A percentile compares a stretch with the other conserved stretches of the same genome.
phyloP scores from a whole-genome alignment of 139 green algal species.

The Volvox reticuliferus region DNA sequence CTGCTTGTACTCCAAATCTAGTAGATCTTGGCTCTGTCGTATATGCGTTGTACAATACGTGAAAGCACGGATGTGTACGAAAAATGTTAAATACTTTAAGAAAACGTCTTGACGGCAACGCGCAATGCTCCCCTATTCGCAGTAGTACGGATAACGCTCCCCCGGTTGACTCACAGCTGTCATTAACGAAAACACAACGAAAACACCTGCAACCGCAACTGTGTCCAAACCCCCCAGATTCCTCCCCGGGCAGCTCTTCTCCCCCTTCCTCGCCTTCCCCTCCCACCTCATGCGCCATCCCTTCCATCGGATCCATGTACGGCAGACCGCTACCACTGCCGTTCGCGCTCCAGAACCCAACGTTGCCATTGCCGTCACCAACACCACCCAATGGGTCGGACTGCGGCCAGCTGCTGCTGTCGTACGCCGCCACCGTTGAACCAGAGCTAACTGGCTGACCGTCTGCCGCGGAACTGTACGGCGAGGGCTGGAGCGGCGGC shows the following conservation, averaged over 20 bases:
- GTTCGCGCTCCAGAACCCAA: not conserved
- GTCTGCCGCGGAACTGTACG: not conserved
- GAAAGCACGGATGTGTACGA: no score
- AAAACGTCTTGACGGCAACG: no score
- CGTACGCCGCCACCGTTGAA: not conserved
- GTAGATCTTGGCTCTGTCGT: not conserved
- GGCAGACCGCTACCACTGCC: slow-evolving; percentile 4
- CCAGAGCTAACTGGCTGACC: not conserved
- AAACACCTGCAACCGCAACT: no score
- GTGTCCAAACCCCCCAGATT: not conserved
- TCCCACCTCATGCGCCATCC: not conserved
- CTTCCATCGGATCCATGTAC: slow-evolving; percentile 25
- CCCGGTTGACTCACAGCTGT: no score
- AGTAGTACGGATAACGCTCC: no score
- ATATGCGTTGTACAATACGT: no score
- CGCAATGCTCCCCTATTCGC: no score
- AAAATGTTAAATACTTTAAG: no score
- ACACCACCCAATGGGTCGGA: not conserved
- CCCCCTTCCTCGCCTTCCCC: not conserved
- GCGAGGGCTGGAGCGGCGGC: not conserved
- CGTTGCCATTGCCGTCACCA: not conserved
- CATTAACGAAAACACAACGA: no score
- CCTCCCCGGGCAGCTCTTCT: no score
- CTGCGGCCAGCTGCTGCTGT: not conserved
- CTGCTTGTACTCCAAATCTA: slow-evolving; percentile 37